Base-by-base conservation (phyloP, 1,284 basidiomycete genomes). In the Caloboletus firmus region DNA sequence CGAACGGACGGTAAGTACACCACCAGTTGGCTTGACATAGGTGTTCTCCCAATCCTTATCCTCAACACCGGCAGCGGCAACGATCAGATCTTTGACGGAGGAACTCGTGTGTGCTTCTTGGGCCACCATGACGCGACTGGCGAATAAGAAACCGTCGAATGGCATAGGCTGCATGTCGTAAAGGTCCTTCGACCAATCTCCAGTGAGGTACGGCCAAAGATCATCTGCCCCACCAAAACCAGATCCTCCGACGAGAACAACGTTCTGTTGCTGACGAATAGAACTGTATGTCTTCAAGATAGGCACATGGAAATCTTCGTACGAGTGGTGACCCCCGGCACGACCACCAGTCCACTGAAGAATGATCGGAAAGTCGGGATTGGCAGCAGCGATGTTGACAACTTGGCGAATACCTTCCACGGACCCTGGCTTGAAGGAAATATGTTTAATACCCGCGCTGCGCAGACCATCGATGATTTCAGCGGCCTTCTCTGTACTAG, bases 331-430 rank as follows among this genome's bases (percentile, higher is more conserved):
- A 57, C 96, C 96, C 64, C 96, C 96, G n/a, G 96, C 97, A 65
- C 96, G 93, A 49, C 96, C 96, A 69, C 96, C 97, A 46, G 96
- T 99, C 96, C 96, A 98, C 71, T 98, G 96, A 60, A 98, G 79
- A 73, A 99, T 94, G 74, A 99, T 88, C n/a, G 96, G 95, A 82
- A 93, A 99, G 74, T 94, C 88, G 41, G 95, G 93, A 74, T 98
- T 95, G 58, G 93, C 82, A 42, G 91, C 84, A 26, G 97, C 96
- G 65, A 99, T 99, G 77, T 89, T 95, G 73, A 97, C 82, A 56
- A 98, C 96, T 73, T 98, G 95, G 44, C 95, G 89, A 63, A 99
- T 96, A 59, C 96, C 96, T 61, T 98, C 95, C 54, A 96, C 87
- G 9, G 94, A 97, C 59, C 96, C 96, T 41, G 96, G 96, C 79